Percentiles rank a stretch among this genome's conserved stretches.
Conservation (phyloP, 371 early-diverging fungal species). For the Zychaea mexicana region DNA sequence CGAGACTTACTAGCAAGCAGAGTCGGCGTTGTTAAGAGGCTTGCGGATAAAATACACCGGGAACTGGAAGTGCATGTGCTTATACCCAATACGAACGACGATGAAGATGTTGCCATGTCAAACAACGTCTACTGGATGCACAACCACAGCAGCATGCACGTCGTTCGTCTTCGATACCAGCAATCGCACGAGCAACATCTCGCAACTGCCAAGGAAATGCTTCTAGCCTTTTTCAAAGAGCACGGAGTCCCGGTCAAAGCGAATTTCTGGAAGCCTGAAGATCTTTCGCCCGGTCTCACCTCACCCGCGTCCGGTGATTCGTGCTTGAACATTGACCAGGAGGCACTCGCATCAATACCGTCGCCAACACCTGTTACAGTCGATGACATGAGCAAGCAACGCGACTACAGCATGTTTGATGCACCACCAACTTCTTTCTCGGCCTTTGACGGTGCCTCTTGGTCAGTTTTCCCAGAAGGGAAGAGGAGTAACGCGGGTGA, state of each 20-base stretch:
- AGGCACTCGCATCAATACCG: slow-evolving; percentile 7
- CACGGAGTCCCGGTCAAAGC: not conserved
- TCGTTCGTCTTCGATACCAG: slow-evolving; percentile 12
- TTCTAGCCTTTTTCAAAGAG: not conserved
- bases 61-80: not conserved
- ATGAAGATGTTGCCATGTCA: not conserved
- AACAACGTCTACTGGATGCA: not conserved
- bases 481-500: slow-evolving; percentile 7
- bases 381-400: slow-evolving; percentile 7
- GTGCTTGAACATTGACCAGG: slow-evolving; percentile 14
- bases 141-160: not conserved
- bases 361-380: slow-evolving; percentile 4
- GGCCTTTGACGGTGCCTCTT: slow-evolving; percentile 14
- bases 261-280: not conserved
- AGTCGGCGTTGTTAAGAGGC: not conserved
- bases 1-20: not conserved
- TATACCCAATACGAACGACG: not conserved
- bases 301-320: slow-evolving; percentile 16
- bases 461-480: slow-evolving; percentile 13
- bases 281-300: slow-evolving; percentile 2
- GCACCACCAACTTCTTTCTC: slow-evolving; percentile 1
- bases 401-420: slow-evolving; percentile 8
- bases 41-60: not conserved
- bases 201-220: slow-evolving; percentile 1
- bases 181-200: slow-evolving; percentile 10